phyloP scores from a whole-genome alignment of 2,329 filamentous ascomycete species.

The Phyllosticta citribraziliensis region DNA sequence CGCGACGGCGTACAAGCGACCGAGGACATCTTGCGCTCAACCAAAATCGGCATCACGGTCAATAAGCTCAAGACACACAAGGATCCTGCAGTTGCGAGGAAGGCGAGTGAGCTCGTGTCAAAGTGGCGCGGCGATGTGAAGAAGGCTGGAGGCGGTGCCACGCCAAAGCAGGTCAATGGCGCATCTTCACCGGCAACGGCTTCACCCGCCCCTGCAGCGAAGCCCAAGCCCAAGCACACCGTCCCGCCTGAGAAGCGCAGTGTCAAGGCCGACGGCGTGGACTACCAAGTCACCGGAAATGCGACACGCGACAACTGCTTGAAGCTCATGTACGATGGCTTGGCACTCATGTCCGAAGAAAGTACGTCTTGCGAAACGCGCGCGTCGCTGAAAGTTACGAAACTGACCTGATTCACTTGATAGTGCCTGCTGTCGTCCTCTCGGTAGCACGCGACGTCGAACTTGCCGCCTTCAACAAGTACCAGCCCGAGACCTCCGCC shows the following conservation, averaged over 20 bases:
- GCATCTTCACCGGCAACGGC: slow-evolving; percentile 33
- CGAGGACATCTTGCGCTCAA: slow-evolving; percentile 82
- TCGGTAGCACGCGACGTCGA: slow-evolving; percentile 61
- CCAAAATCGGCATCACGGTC: slow-evolving; percentile 83
- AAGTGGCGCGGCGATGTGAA: slow-evolving; percentile 82
- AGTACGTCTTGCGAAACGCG: slow-evolving; percentile 22
- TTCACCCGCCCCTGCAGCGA: slow-evolving; percentile 43
- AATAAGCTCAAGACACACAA: slow-evolving; percentile 79
- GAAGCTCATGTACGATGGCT: slow-evolving; percentile 85
- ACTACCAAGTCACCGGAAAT: slow-evolving; percentile 65
- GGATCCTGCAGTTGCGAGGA: slow-evolving; percentile 58
- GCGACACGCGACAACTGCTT: slow-evolving; percentile 73
- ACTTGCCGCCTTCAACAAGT: slow-evolving; percentile 59
- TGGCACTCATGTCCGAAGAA: slow-evolving; percentile 59
- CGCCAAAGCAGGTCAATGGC: slow-evolving; percentile 35
- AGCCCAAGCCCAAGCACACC: slow-evolving; percentile 43
- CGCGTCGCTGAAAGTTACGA: neutral
- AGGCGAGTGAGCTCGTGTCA: slow-evolving; percentile 72
- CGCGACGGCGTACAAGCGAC: slow-evolving; percentile 74
- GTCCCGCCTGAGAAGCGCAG: slow-evolving; percentile 66
- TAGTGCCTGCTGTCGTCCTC: slow-evolving; percentile 56
- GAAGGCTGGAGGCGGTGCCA: slow-evolving; percentile 35
- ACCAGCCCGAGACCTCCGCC: slow-evolving; percentile 55
- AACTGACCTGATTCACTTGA: slow-evolving; percentile 5
- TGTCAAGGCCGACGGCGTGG: slow-evolving; percentile 71